Base-by-base conservation (phyloP, 352 stramenopile genomes). In the Albugo laibachii region DNA sequence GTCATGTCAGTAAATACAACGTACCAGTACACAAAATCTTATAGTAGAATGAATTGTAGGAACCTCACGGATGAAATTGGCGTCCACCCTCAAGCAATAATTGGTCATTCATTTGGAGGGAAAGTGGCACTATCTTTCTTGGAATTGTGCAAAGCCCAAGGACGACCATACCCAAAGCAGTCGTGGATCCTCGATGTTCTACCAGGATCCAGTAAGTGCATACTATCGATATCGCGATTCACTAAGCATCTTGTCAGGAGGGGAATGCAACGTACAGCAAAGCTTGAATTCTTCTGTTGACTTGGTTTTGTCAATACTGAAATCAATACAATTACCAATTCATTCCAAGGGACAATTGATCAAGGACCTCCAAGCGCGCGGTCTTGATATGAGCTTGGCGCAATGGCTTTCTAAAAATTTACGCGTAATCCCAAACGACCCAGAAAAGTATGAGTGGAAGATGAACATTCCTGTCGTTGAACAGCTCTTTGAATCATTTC, bases 331-430 rank as follows among this genome's bases (percentile, higher is more conserved):
- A n/a, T 34, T 85, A 18, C 75, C 75, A 15, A 84, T 85, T 45
- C 52, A 50, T 13, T 84, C 75, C 31, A 88, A 85, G 56, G 49
- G 55, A 19, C 58, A 85, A 42, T 57, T 88, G 10, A 56, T 85
- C 15, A 61, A 64, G 34, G 65, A 83, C 27, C 49, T 88, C 8
- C 68, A 77, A 27, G 50, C 46, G 27, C 62, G 80, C n/a, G 73
- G 73, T 16, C 61, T 85, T 39, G 61, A 58, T 2, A 56, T 79
- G 0, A 69, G 73, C 38, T 69, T 84, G 49, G 73, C 73, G 2
- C 68, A 88, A 50, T 88, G 75, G 75, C 70, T 88, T 31, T 85
- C 75, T 11, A 88, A 72, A 8, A 88, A 88, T 40, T 52, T 88
- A 21, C 71, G 69, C 24, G 45, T 77, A 6, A 65, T 52, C 18